Conservation (phyloP, 2,329 filamentous ascomycete species). For the Colletotrichum sidae region DNA sequence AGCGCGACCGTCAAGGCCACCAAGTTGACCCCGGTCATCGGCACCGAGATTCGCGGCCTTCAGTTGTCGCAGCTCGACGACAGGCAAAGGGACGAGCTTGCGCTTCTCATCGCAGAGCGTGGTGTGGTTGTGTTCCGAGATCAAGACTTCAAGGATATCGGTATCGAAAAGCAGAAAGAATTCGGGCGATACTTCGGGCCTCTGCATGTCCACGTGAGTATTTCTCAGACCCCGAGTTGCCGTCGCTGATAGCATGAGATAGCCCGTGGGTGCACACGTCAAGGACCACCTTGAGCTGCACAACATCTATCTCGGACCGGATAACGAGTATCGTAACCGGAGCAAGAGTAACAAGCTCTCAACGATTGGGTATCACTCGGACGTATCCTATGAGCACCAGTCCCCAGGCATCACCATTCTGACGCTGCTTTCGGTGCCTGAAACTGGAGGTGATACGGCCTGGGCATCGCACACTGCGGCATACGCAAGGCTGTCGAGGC, state of each 20-base stretch:
- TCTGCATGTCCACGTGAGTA: conserved; percentile 52
- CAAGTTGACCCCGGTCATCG: conserved; percentile 44
- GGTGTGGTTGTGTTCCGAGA: conserved; percentile 53
- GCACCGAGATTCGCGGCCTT: conserved; percentile 54
- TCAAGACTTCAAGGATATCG: conserved; percentile 45
- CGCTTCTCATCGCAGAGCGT: conserved; percentile 54
- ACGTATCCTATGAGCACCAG: conserved; percentile 57
- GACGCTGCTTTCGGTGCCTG: conserved; percentile 50
- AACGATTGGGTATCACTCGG: conserved; percentile 53
- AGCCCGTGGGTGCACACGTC: conserved; percentile 56
- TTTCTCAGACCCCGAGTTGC: neutral
- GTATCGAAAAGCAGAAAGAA: conserved; percentile 24
- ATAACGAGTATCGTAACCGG: conserved; percentile 55
- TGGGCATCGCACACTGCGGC: conserved; percentile 52
- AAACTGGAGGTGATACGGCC: conserved; percentile 51
- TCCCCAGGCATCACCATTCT: conserved; percentile 55
- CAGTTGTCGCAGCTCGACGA: conserved; percentile 53
- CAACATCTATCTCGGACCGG: conserved; percentile 59
- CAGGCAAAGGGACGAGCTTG: conserved; percentile 55
- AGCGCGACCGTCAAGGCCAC: conserved; percentile 39
- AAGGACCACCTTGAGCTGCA: conserved; percentile 57
- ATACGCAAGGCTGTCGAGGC: conserved; percentile 50
- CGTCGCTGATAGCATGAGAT: neutral
- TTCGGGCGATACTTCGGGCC: conserved; percentile 47
- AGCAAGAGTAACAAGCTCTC: conserved; percentile 49